Evolutionary conservation across 306 rosid species (phyloP), one percentile per base, ranked within the genome.

Genomic region (Vicia faba): DNA sequence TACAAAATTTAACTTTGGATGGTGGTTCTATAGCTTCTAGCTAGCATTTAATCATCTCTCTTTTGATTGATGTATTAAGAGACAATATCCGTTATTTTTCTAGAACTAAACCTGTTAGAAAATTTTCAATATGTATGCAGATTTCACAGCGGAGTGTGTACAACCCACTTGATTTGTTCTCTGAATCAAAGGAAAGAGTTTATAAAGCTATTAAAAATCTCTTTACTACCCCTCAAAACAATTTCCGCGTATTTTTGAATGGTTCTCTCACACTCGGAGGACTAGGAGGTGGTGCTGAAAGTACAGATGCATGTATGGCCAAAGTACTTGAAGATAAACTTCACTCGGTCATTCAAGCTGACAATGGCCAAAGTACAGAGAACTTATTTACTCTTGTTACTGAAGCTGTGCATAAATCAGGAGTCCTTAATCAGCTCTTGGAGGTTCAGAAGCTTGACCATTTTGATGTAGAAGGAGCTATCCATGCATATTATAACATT

Each of bases 401-500:
- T 11, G 91, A 86, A 73, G 81, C 87, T 14, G 75, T 90, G 76
- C 78, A 79, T 25, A 76, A 72, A 40, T 86, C 96, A 45, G 84
- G 91, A 48, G 88, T 80, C 62, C 82, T 88, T 79, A 85, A 85
- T 78, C 76, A 33, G 72, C 99, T 95, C 46, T 83, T 90, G 63
- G 83, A 86, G 72, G 81, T 87, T 72, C 99, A 95, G 84, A 90
- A 86, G 75, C 91, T 88, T 66, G 99, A 95, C 70, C 41, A 31
- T 73, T 35, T 90, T 79, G 99, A 95, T 80, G 79, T 95, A 50
- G 97, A 95, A 75, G 99, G 99, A 61, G 99, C 78, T 33, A 84
- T 95, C 54, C 99, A 84, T 75, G 99, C 95, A 19, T 90, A 86
- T 76, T 90, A 95, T 80, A 64, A 90, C 74, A 59, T 86, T 62